A percentile compares a stretch with the other conserved stretches of the same genome.
Evolutionary conservation across 2,329 filamentous ascomycete species (phyloP).

Genomic region (Emericellopsis cladophorae): DNA sequence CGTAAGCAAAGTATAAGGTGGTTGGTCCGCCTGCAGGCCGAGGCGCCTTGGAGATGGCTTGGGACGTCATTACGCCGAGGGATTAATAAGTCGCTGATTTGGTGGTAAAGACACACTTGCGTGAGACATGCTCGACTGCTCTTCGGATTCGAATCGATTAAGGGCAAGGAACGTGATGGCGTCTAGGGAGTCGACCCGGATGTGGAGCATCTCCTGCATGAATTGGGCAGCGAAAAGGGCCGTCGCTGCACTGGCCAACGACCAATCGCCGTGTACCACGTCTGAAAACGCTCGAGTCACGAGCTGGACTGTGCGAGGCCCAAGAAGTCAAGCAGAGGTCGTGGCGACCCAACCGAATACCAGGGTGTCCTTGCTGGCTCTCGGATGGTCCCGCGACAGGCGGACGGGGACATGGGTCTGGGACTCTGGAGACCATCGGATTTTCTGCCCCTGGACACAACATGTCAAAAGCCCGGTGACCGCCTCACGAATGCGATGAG

Average conservation of each 20-base stretch:
- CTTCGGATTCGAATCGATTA: background rate
- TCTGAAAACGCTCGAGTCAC: background rate
- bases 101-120: too few relatives aligned
- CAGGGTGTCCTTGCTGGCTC: too few relatives aligned
- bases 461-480: too few relatives aligned
- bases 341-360: too few relatives aligned
- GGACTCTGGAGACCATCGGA: too few relatives aligned
- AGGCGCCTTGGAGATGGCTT: background rate
- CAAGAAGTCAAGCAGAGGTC: too few relatives aligned
- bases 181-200: background rate
- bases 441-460: too few relatives aligned
- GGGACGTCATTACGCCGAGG: background rate
- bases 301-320: background rate
- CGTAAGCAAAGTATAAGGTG: constrained; percentile 32
- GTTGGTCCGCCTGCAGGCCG: constrained; percentile 8
- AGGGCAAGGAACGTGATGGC: background rate
- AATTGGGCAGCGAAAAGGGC: constrained; percentile 8
- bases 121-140: background rate
- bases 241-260: background rate
- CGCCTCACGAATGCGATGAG: too few relatives aligned
- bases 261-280: constrained; percentile 4
- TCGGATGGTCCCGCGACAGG: too few relatives aligned
- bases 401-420: too few relatives aligned
- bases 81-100: too few relatives aligned
- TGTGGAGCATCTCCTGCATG: constrained; percentile 8